Evolutionary conservation across 805 yeast species (phyloP), one percentile per base, ranked within the genome.

Genomic region (Ascoidea rubescens): DNA sequence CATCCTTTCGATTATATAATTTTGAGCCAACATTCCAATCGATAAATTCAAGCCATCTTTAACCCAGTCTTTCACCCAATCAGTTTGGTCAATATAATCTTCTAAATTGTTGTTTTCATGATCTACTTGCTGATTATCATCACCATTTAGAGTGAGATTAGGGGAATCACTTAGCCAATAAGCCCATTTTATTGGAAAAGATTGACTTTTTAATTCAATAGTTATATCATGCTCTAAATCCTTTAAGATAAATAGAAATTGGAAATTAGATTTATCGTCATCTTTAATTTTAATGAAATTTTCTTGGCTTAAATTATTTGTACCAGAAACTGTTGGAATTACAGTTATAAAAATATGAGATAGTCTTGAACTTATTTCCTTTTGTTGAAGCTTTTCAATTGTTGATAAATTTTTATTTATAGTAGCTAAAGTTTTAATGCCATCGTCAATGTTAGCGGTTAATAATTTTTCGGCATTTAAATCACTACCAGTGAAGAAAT

Each of bases 1-100:
- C 95, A 93, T 93, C 67, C 99, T 77, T 65, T 81, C 82, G 48
- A 90, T 80, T 48, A 93, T 95, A 64, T 93, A 93, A 61, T 82
- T 79, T 66, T 93, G 98, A 1, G 97, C 96, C 42, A 87, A 70
- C 1, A 87, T 84, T 16, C 96, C 98, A 57, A 93, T 78, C 16
- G 88, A 73, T 56, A 89, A 74, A 17, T 80, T 79, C 50, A 93
- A 71, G 0, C 96, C 95, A 57, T 80, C 83, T 60, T 79, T 82
- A 44, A 85, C 72, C 95, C 95, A 86, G 51, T 78, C 84, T 47
- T 73, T 71, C 12, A 86, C 85, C 95, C 93, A 86, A 54, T 82
- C 87, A 47, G 83, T 71, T n/a, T 91, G 90, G 59, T 84, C 89
- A 12, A 82, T 73, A 7, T 72, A 80, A 54, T 78, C 79, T n/a